These are phyloP conservation scores for Eutrema japonicum DNA, from an alignment of 345 rosid species.

Conservation along the genomic window DNA sequence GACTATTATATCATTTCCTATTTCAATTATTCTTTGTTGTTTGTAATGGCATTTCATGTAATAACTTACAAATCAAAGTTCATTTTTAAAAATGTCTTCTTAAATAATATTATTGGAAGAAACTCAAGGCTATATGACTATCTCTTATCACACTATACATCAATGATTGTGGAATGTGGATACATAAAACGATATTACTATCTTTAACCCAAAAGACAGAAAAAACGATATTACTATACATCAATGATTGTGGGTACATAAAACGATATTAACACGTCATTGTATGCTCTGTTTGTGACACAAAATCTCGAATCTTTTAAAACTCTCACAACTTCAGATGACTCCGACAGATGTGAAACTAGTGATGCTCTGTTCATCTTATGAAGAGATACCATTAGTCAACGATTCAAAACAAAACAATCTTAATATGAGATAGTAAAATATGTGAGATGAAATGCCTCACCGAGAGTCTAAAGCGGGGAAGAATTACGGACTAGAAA, in stretches of 20 bases:
- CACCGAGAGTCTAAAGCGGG: too few relatives aligned
- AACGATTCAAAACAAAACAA: conserved; percentile 2
- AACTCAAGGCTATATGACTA: background rate
- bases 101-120: too few relatives aligned
- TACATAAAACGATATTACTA: background rate
- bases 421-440: background rate
- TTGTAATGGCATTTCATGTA: too few relatives aligned
- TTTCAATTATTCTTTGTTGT: too few relatives aligned
- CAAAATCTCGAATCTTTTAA: background rate
- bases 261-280: background rate
- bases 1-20: too few relatives aligned
- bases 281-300: background rate
- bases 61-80: too few relatives aligned
- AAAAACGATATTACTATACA: background rate
- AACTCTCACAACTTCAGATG: background rate
- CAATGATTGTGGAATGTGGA: background rate
- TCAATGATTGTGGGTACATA: background rate
- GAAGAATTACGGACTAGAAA: too few relatives aligned
- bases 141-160: background rate
- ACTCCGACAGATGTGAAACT: background rate
- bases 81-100: too few relatives aligned
- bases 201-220: too few relatives aligned
- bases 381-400: conserved; percentile 1
- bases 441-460: too few relatives aligned
- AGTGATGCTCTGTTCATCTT: conserved; percentile 11